These are phyloP conservation scores for Primulina huaijiensis DNA, from an alignment of 257 asterid species.

Conservation along the genomic window DNA sequence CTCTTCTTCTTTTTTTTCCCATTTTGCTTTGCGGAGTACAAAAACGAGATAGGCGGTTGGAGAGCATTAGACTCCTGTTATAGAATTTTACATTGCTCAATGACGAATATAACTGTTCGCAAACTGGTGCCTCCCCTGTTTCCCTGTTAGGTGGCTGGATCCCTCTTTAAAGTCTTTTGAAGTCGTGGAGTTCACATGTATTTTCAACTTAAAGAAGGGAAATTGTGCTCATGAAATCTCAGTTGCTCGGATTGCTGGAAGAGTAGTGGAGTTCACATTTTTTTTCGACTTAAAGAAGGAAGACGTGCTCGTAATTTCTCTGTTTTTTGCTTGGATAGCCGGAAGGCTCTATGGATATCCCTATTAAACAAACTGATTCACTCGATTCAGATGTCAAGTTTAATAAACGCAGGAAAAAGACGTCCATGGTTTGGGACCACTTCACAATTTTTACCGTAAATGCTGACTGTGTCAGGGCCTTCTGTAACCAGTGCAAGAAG, in stretches of 20 bases:
- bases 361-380: conserved; percentile 37
- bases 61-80: neutral
- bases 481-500: conserved; percentile 79
- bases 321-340: conserved; percentile 25
- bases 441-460: conserved; percentile 52
- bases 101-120: neutral
- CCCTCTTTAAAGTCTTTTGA: neutral
- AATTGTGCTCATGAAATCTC: conserved; percentile 7
- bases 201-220: conserved; percentile 2
- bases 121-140: neutral
- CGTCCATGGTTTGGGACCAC: conserved; percentile 86
- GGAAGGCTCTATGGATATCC: conserved; percentile 51
- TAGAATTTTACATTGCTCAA: neutral
- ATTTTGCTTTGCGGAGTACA: too few species aligned
- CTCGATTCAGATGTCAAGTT: conserved; percentile 51
- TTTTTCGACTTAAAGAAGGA: conserved; percentile 7
- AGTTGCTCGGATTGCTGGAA: conserved; percentile 30
- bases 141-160: neutral
- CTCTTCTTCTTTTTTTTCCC: too few species aligned
- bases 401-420: conserved; percentile 65
- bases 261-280: too few species aligned
- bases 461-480: conserved; percentile 59
- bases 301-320: conserved; percentile 2
- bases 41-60: neutral
- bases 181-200: neutral